These are phyloP conservation scores for Tothia fuscella DNA, from an alignment of 2,329 filamentous ascomycete species.

Conservation along the genomic window DNA sequence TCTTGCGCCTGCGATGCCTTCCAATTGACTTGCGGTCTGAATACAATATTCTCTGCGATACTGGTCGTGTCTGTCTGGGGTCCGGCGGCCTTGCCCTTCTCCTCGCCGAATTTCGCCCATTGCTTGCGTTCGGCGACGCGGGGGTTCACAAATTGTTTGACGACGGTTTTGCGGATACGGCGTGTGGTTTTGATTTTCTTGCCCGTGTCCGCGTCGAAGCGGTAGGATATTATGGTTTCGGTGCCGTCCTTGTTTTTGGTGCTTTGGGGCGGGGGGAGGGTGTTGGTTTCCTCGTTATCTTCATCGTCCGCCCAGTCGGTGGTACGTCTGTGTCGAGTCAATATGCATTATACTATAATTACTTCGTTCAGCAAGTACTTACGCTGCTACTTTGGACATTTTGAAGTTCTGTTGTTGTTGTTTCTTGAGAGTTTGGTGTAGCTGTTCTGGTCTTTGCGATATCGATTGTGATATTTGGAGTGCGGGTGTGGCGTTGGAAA, in stretches of 20 bases:
- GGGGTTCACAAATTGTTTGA: constrained; percentile 91
- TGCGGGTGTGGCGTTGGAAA: too few relatives aligned
- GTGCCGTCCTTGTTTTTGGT: constrained; percentile 97
- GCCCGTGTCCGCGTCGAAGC: constrained; percentile 81
- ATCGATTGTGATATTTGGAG: too few relatives aligned
- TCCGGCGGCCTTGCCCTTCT: constrained; percentile 71
- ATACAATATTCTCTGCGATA: constrained; percentile 95
- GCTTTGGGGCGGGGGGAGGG: constrained; percentile 75
- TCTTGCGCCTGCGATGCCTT: constrained; percentile 66
- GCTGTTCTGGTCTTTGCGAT: too few relatives aligned
- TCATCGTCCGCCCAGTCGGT: constrained; percentile 95
- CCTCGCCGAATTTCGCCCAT: constrained; percentile 87
- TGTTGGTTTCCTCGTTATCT: constrained; percentile 72
- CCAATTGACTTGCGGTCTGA: constrained; percentile 89
- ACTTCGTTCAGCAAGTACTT: too few relatives aligned
- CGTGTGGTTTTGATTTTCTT: constrained; percentile 97
- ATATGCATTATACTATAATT: too few relatives aligned
- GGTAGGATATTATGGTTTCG: constrained; percentile 86
- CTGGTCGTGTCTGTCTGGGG: constrained; percentile 83
- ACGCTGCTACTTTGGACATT: too few relatives aligned
- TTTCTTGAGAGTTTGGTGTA: too few relatives aligned
- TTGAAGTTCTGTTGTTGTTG: too few relatives aligned
- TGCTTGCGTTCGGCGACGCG: constrained; percentile 87
- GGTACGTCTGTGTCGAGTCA: too few relatives aligned
- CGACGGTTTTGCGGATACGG: constrained; percentile 81